A percentile compares a stretch with the other conserved stretches of the same genome.
Conservation (phyloP, 2,329 filamentous ascomycete genomes). For the Colletotrichum cuscutae region DNA sequence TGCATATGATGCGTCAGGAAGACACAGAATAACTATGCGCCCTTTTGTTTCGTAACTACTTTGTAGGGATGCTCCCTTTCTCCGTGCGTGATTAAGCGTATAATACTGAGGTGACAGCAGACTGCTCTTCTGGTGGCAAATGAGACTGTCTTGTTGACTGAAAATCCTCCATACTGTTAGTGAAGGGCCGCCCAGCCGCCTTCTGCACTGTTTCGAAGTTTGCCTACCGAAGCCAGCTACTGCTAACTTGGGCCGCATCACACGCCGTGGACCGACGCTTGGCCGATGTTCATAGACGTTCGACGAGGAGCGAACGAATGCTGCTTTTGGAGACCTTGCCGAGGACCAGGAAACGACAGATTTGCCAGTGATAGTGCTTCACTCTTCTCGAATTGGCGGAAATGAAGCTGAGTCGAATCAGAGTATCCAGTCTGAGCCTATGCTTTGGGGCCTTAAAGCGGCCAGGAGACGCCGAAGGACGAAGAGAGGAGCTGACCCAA, state of each 20-base stretch:
- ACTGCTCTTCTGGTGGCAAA: neutral
- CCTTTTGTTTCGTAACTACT: neutral
- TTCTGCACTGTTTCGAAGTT: neutral
- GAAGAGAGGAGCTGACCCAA: neutral
- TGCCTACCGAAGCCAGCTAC: neutral
- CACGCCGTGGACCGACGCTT: neutral
- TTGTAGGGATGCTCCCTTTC: neutral
- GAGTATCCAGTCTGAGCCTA: neutral
- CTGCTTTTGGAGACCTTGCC: neutral
- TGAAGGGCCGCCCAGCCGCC: neutral
- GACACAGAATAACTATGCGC: neutral
- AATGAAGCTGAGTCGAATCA: constrained; percentile 2
- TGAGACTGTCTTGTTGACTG: neutral
- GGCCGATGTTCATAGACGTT: neutral
- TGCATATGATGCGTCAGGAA: neutral
- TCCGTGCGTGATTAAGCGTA: neutral
- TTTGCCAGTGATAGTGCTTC: neutral
- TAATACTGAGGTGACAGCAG: neutral
- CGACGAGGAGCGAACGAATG: neutral
- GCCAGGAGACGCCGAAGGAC: neutral
- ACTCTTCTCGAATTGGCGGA: neutral
- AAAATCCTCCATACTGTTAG: neutral
- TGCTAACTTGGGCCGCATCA: neutral
- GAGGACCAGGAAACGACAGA: neutral
- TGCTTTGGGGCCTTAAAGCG: constrained; percentile 6